A percentile compares a stretch with the other conserved stretches of the same genome.
Conservation (phyloP, 2,329 filamentous ascomycete species). For the Lasiodiplodia gonubiensis region DNA sequence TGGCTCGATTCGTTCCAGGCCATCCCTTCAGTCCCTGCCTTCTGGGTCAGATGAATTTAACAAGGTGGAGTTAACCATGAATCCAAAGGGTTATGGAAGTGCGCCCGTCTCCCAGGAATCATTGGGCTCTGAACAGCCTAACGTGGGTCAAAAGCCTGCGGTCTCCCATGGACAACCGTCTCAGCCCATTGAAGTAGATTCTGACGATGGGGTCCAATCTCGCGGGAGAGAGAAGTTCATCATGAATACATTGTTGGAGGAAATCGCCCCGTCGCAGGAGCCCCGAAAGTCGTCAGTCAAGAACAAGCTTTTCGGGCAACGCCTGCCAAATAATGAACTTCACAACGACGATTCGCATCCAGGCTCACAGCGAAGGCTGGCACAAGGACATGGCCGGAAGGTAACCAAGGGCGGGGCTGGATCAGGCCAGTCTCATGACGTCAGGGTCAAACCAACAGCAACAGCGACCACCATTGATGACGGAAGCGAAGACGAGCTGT, state of each 20-base stretch:
- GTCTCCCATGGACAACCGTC: neutral
- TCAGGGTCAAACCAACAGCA: neutral
- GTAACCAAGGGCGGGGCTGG: neutral
- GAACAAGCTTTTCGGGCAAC: neutral
- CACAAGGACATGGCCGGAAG: neutral
- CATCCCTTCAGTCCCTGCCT: neutral
- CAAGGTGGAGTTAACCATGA: slow-evolving; percentile 11
- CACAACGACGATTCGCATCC: neutral
- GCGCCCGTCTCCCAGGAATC: neutral
- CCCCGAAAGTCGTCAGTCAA: neutral
- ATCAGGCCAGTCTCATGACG: neutral
- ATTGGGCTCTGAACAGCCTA: neutral
- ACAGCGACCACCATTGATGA: neutral
- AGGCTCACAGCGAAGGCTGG: neutral
- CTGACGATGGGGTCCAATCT: neutral
- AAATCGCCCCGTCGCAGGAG: neutral
- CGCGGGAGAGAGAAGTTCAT: neutral
- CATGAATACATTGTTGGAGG: neutral
- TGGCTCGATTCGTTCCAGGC: neutral
- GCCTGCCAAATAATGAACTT: neutral
- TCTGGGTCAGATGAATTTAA: neutral
- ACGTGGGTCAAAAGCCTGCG: neutral
- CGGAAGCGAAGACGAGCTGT: slow-evolving; percentile 9
- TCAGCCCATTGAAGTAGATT: neutral
- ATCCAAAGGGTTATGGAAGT: neutral